Evolutionary conservation across 371 early-diverging fungal species (phyloP), one percentile per base, ranked within the genome.

Genomic region (Zopfochytrium polystomum): DNA sequence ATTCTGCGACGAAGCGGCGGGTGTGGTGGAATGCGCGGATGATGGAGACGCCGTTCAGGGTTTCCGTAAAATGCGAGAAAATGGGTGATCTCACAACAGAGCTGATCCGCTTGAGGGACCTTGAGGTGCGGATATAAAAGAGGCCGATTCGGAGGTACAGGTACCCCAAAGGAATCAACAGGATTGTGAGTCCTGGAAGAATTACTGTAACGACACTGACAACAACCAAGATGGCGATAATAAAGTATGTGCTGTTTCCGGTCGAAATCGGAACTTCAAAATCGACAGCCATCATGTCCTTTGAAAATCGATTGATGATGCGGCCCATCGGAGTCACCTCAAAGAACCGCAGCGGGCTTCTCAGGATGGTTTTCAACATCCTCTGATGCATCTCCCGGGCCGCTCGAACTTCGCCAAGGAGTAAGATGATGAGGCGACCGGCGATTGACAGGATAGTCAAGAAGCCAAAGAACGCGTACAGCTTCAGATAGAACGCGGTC

Each of bases 71-170:
- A 50, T 86, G 82, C 15, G 87, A 82, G 64, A 85, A 89, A 20
- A 90, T 68, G 0, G 92, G 92, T 0, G 87, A 87, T n/a, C 87
- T 78, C 7, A 81, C 72, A n/a, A 87, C 79, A 0, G 87, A 83
- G 31, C 89, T 89, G 59, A 89, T 72, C 2, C 92, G 79, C 66
- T 86, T 87, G 23, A 90, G 70, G 52, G 87, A 85, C 32, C 90
- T 76, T 1, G 85, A 85, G 22, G 88, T 79, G 1, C 74, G 68
- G 6, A 90, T 69, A 64, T 90, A 92, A 43, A 22, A 55, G 42
- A 43, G 15, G 7, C 55, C 55, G 27, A 55, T 27, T 11, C 70
- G 54, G 27, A 25, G 51, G 33, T 26, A 32, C 20, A 68, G 29
- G 34, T 50, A 55, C 1, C 50, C 50, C 25, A 66, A 22, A n/a